Evolutionary conservation across 2,329 filamentous ascomycete genomes (phyloP), one percentile per base, ranked within the genome.

Genomic region (Daldinia sp.): DNA sequence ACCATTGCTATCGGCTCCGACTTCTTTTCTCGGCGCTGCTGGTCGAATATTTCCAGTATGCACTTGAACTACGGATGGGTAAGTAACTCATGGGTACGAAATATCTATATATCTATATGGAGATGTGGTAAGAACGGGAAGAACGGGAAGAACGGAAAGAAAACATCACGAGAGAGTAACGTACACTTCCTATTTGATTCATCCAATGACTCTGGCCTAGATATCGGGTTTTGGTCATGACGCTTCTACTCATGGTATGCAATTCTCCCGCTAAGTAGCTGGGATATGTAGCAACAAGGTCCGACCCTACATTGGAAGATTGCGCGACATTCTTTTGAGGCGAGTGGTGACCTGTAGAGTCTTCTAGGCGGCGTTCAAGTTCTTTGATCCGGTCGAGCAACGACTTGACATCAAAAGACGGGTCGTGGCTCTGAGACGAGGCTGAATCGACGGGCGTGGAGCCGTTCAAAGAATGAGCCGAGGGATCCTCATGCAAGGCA

Each of bases 121-220:
- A 10, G 43, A 56, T n/a, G 11, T 21, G 34, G 30, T 30, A 63
- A 17, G 56, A 48, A 47, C 6, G 8, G 58, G 29, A 23, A 29
- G 34, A 49, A 61, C 11, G 4, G 10, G 23, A 25, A 19, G 39
- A 41, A 29, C 15, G 49, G 3, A 51, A 23, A 3, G 30, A 17
- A 32, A n/a, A 48, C 17, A 54, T 30, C n/a, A n/a, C n/a, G n/a
- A n/a, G 15, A 17, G 32, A 45, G 11, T 29, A 39, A 72, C 77
- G 63, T 71, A 83, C 81, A 70, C 80, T 74, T 43, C 76, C 72
- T 13, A 77, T 71, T 3, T 77, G 76, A 43, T 81, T 80, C 73
- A 81, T 77, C 82, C 83, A 85, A 67, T 85, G 83, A 52, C 80
- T 84, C 54, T 82, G 79, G 0, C 79, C 80, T 49, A 81, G 79